Base-by-base conservation (phyloP, 176 grass and related monocot genomes). In the Ensete ventricosum region DNA sequence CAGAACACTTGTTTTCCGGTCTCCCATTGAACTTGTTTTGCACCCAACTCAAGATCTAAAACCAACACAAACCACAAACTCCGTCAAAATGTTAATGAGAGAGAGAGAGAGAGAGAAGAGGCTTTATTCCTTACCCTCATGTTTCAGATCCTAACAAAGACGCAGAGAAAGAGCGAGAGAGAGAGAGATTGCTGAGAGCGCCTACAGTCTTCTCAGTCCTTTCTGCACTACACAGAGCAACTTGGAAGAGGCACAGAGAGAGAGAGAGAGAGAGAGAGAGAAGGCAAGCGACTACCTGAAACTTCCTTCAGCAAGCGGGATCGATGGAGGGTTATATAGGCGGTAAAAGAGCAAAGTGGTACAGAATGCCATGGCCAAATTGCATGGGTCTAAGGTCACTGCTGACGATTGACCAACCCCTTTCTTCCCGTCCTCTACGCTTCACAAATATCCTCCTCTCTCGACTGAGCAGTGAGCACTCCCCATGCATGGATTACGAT, bases 41-140 rank as follows among this genome's bases (percentile, higher is more conserved):
- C 54, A 91, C 73, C 92, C 92, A 96, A 71, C 74, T 87, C 54
- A 96, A 64, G 86, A 96, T 91, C 92, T 96, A 74, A 43, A 84
- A 1, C 14, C 54, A 11, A 14, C 14, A 48, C n/a, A 53, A 54
- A 20, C 54, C 24, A 23, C 1, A 54, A 43, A 43, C 34, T 6
- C 34, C 34, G 34, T 43, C 4, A 43, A 43, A 43, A 43, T 43
- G 34, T 43, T 6, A 4, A 43, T 43, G 34, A 43, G 27, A 3
- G 11, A 55, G 1, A 17, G 19, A 14, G n/a, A 74, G 12, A 72
- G n/a, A 60, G 34, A 43, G 34, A 43, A 43, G 34, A 43, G 3
- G 34, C 16, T 19, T 60, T 21, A 60, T 8, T 19, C 57, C n/a
- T 17, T 17, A 60, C 3, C 17, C 13, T 19, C 7, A 19, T 19